Conservation (phyloP, 2,329 filamentous ascomycete genomes). For the Arthrobotrys sphaeroides region DNA sequence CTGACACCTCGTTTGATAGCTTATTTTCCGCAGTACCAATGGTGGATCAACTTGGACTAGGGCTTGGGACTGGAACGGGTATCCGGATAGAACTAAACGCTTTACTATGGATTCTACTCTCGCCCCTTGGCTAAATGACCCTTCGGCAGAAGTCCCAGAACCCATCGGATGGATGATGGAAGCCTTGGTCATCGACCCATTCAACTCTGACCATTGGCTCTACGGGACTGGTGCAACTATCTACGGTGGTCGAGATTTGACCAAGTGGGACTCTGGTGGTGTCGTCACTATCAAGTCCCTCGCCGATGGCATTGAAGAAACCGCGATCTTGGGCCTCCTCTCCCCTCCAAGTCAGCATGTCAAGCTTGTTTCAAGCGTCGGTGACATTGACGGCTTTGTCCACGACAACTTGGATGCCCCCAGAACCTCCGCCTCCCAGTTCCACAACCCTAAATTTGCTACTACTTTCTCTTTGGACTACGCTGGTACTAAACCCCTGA, state of each 20-base stretch:
- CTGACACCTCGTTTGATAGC: constrained; percentile 6
- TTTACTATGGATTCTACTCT: constrained; percentile 65
- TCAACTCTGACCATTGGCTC: constrained; percentile 70
- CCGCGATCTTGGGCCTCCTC: constrained; percentile 65
- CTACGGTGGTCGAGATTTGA: constrained; percentile 67
- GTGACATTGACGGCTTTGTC: constrained; percentile 67
- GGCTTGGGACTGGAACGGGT: constrained; percentile 66
- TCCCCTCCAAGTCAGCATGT: constrained; percentile 64
- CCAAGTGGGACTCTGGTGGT: constrained; percentile 66
- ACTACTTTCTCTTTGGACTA: constrained; percentile 63
- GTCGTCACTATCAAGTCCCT: constrained; percentile 66
- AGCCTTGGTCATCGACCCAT: constrained; percentile 68
- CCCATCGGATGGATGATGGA: constrained; percentile 72
- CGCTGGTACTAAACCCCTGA: constrained; percentile 59
- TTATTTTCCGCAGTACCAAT: constrained; percentile 61
- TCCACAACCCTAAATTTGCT: constrained; percentile 66
- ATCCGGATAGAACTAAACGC: constrained; percentile 64
- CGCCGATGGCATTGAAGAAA: constrained; percentile 68
- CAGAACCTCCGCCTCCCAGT: constrained; percentile 62
- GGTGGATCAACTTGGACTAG: constrained; percentile 67
- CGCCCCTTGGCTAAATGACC: constrained; percentile 68
- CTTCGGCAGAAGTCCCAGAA: constrained; percentile 60
- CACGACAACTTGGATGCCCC: constrained; percentile 62
- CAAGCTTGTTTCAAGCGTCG: constrained; percentile 65
- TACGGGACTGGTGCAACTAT: constrained; percentile 69